Percentiles rank a stretch among this genome's conserved stretches.
Evolutionary conservation across 768 basidiomycete species (phyloP).

Genomic region (Vararia minispora): DNA sequence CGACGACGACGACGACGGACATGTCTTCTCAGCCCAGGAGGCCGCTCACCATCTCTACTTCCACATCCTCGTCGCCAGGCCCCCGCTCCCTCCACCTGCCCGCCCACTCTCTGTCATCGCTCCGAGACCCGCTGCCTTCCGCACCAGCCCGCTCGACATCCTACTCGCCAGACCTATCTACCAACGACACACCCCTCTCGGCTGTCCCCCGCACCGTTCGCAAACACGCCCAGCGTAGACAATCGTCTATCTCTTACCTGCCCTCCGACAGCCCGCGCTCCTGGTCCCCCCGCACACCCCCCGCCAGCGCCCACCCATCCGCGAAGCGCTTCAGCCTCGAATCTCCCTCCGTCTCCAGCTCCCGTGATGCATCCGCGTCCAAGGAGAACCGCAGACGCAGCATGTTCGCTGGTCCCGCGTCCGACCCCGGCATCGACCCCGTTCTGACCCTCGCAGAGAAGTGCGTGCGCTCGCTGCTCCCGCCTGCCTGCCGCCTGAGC

Average conservation of each 20-base stretch:
- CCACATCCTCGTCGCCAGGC: no score
- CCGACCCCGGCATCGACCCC: slow-evolving; percentile 20
- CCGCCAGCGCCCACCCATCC: no score
- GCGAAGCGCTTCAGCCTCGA: neutral
- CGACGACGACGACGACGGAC: no score
- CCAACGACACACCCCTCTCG: slow-evolving; percentile 15
- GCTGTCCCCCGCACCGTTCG: slow-evolving; percentile 15
- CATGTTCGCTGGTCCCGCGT: slow-evolving; percentile 13
- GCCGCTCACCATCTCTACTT: no score
- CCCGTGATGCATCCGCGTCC: no score
- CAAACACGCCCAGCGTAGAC: slow-evolving; percentile 23
- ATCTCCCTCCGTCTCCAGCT: neutral
- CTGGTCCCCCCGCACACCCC: slow-evolving; percentile 9
- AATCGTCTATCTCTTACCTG: slow-evolving; percentile 45
- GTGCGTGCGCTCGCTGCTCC: slow-evolving; percentile 28
- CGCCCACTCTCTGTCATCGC: slow-evolving; percentile 16
- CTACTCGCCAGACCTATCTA: slow-evolving; percentile 18
- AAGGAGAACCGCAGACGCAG: slow-evolving; percentile 14
- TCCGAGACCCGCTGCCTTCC: slow-evolving; percentile 11
- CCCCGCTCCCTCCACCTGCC: slow-evolving; percentile 40
- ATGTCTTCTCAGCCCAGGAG: no score
- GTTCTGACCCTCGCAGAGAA: slow-evolving; percentile 63
- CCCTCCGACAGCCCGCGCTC: slow-evolving; percentile 21
- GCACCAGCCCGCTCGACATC: slow-evolving; percentile 14
- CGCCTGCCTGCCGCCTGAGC: neutral